Evolutionary conservation across 345 rosid species (phyloP).

Genomic region (Microcos paniculata): DNA sequence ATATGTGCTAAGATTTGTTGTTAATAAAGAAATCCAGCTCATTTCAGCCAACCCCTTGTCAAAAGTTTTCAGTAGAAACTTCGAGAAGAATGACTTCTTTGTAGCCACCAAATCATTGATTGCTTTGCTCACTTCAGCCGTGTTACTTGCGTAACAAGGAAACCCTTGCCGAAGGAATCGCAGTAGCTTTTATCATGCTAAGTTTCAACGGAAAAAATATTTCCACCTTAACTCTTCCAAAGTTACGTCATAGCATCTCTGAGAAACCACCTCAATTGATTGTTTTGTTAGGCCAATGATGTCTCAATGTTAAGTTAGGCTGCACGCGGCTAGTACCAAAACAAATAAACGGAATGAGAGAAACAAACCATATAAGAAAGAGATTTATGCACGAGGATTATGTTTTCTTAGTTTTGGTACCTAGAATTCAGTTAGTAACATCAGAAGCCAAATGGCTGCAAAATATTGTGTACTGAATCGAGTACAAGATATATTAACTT

Average conservation of each 20-base stretch:
- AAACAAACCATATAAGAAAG: too few species aligned
- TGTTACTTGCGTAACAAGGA: not conserved
- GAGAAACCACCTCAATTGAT: not conserved
- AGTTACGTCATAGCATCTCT: not conserved
- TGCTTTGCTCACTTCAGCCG: not conserved
- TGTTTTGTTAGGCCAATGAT: not conserved
- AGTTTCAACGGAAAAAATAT: not conserved
- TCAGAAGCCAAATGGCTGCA: too few species aligned
- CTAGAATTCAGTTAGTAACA: too few species aligned
- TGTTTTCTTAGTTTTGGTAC: too few species aligned
- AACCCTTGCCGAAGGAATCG: not conserved
- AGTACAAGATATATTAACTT: not conserved
- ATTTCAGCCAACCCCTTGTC: not conserved
- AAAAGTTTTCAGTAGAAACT: not conserved
- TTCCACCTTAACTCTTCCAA: not conserved
- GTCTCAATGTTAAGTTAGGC: not conserved
- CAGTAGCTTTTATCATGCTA: not conserved
- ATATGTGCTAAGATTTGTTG: not conserved
- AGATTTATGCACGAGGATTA: too few species aligned
- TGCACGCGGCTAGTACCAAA: too few species aligned
- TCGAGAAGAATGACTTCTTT: not conserved
- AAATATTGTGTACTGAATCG: too few species aligned
- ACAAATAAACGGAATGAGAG: too few species aligned
- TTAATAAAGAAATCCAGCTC: not conserved
- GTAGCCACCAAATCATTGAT: not conserved